Evolutionary conservation across 2,329 filamentous ascomycete genomes (phyloP).

Genomic region (Dothideomycetidae sp.): DNA sequence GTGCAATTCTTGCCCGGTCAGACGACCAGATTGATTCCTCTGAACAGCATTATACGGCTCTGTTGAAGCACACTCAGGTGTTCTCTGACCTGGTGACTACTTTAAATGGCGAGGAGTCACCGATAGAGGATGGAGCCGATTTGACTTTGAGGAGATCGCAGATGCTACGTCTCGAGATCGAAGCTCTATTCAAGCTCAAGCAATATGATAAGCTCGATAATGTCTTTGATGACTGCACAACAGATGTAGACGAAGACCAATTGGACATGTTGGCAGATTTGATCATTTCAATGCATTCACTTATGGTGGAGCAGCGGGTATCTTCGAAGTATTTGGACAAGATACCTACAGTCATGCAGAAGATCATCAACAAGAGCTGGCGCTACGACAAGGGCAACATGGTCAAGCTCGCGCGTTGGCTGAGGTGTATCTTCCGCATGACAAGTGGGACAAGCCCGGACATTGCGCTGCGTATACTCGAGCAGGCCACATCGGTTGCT

Average conservation of each 20-base stretch:
- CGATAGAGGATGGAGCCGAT: conserved; percentile 27
- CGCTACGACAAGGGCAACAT: conserved; percentile 34
- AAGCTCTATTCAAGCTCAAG: conserved; percentile 53
- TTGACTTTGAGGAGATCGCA: conserved; percentile 48
- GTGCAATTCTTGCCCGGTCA: conserved; percentile 34
- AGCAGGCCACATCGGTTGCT: conserved; percentile 46
- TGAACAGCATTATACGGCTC: conserved; percentile 45
- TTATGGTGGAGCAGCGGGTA: conserved; percentile 18
- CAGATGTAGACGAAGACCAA: conserved; percentile 18
- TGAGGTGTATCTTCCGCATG: conserved; percentile 33
- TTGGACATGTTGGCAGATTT: conserved; percentile 35
- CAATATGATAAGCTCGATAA: conserved; percentile 51
- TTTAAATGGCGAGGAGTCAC: conserved; percentile 18
- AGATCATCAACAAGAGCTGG: conserved; percentile 57
- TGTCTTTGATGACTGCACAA: conserved; percentile 38
- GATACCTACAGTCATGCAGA: conserved; percentile 35
- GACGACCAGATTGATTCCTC: conserved; percentile 27
- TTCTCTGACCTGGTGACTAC: conserved; percentile 40
- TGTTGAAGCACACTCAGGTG: conserved; percentile 44
- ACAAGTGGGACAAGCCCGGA: conserved; percentile 27
- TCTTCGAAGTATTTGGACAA: conserved; percentile 11
- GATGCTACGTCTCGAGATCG: conserved; percentile 64
- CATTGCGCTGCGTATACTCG: conserved; percentile 39
- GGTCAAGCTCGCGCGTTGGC: conserved; percentile 55
- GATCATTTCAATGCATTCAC: conserved; percentile 29